Conservation (phyloP, 2,329 filamentous ascomycete species). For the Juglanconis oblonga region DNA sequence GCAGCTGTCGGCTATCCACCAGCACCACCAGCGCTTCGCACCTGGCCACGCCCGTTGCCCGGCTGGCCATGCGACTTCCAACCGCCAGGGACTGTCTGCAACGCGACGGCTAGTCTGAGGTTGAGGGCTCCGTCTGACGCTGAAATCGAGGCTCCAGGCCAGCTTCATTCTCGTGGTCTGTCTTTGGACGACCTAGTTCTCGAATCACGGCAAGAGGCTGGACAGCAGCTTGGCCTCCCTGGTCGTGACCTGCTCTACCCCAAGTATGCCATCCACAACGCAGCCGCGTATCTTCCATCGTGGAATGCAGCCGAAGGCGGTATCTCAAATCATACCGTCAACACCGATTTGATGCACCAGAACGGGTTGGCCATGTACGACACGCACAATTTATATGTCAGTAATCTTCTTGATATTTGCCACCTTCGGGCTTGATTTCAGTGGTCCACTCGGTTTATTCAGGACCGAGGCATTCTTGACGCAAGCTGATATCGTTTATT, state of each 20-base stretch:
- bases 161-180: neutral
- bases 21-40: constrained; percentile 57
- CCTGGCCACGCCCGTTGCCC: constrained; percentile 61
- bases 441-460: neutral
- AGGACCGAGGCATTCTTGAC: no score
- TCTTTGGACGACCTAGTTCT: constrained; percentile 16
- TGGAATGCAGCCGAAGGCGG: constrained; percentile 43
- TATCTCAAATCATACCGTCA: constrained; percentile 57
- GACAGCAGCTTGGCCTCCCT: constrained; percentile 54
- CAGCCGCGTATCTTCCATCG: constrained; percentile 43
- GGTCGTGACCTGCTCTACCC: constrained; percentile 63
- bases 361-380: constrained; percentile 70
- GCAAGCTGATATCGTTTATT: constrained; percentile 28
- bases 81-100: constrained; percentile 43
- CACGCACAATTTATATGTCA: constrained; percentile 30
- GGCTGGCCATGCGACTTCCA: constrained; percentile 70
- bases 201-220: constrained; percentile 23
- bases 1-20: constrained; percentile 52
- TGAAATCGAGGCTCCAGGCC: neutral
- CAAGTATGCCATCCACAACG: constrained; percentile 64
- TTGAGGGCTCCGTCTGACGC: neutral
- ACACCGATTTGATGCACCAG: constrained; percentile 65
- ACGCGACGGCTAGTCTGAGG: constrained; percentile 23
- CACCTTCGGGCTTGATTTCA: neutral
- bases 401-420: neutral